Evolutionary conservation across 2,329 filamentous ascomycete species (phyloP), one percentile per base, ranked within the genome.

Genomic region (Ciborinia camelliae): DNA sequence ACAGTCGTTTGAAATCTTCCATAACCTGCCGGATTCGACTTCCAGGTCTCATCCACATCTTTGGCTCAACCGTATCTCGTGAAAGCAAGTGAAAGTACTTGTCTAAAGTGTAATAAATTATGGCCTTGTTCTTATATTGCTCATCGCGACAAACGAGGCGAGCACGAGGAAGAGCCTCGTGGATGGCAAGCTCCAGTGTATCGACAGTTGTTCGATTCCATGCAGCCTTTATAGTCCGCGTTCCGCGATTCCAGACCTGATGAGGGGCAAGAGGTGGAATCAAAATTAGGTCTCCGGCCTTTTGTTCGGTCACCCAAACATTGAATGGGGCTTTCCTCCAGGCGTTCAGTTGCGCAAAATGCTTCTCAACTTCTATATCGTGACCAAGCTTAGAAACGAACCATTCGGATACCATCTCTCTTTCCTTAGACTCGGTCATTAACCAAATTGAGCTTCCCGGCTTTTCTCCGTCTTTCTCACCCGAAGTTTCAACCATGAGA

Each of bases 91-190:
- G 79, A 67, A 82, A 80, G 75, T 98, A 98, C 72, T 92, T 95
- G 14, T 89, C 80, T 4, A 98, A 81, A 0, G 92, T 91, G 74
- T 89, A 97, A 76, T 93, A 97, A 52, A 97, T 83, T 65, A 98
- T 97, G 6, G 93, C 91, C 76, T 98, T 98, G 79, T 96, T 97
- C 76, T 98, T 98, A 81, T 99, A 99, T 76, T 98, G 94, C 75
- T 99, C 95, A 70, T 99, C 95, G 45, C 95, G 90, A 74, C 95
- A 98, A 3, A 98, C 94, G 70, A 97, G 85, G 15, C 92, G 86
- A 12, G 93, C 91, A 71, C 92, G 92, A 0, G 93, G 92, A 3
- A 99, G 81, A 0, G 94, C 92, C 78, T 98, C 95, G 66, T 87
- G 84, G 26, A 98, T 77, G 0, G 94, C 95, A 75, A 96, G 81